phyloP scores from a whole-genome alignment of 768 basidiomycete species.

The Boletus rubroflammeus region DNA sequence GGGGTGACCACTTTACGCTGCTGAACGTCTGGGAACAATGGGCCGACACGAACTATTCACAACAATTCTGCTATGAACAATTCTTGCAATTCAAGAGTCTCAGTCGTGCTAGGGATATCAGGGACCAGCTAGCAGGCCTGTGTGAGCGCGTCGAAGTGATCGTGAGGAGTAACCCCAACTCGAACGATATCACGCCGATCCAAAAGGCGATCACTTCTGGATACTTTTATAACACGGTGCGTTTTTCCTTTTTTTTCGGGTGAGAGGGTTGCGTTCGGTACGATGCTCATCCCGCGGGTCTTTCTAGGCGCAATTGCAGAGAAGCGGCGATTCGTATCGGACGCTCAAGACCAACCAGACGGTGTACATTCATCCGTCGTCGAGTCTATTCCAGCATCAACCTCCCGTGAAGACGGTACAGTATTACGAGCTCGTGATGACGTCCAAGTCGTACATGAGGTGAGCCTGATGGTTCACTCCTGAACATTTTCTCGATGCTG shows the following conservation, averaged over 20 bases:
- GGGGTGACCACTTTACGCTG: conserved; percentile 97
- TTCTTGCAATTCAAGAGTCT: conserved; percentile 95
- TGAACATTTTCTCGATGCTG: neutral
- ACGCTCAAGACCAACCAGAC: conserved; percentile 96
- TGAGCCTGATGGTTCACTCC: conserved; percentile 25
- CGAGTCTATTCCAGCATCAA: conserved; percentile 91
- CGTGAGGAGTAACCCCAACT: conserved; percentile 81
- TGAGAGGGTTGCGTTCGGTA: neutral
- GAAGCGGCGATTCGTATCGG: conserved; percentile 94
- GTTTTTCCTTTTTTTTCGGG: conserved; percentile 25
- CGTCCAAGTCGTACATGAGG: conserved; percentile 95
- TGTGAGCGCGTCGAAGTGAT: conserved; percentile 98
- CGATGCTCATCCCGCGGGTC: neutral
- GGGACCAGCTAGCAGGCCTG: conserved; percentile 89
- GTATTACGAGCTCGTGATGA: conserved; percentile 98
- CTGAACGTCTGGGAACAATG: conserved; percentile 99
- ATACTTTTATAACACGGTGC: conserved; percentile 92
- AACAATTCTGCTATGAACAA: conserved; percentile 95
- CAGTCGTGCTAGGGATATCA: conserved; percentile 91
- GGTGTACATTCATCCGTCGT: conserved; percentile 95
- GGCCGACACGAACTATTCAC: conserved; percentile 96
- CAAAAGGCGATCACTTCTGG: conserved; percentile 95
- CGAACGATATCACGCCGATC: conserved; percentile 87
- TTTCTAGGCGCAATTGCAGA: conserved; percentile 80
- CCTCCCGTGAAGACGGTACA: conserved; percentile 87